A percentile compares a stretch with the other conserved stretches of the same genome.
phyloP scores from a whole-genome alignment of 768 basidiomycete genomes.

The Amylocystis lapponica region DNA sequence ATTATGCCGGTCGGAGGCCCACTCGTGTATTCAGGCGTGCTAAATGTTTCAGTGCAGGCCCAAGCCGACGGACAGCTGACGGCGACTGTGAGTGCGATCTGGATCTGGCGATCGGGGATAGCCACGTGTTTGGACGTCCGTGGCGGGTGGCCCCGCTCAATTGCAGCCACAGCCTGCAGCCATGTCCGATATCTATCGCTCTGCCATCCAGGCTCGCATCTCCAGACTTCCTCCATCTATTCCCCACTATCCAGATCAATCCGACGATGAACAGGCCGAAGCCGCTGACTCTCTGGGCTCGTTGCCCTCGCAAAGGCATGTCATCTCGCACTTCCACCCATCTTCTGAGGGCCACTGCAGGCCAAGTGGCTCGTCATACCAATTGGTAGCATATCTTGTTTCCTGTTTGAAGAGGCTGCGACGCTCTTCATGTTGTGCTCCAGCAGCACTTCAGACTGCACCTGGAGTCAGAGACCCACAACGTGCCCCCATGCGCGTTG shows the following conservation, averaged over 20 bases:
- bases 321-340: slow-evolving; percentile 57
- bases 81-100: too few relatives aligned
- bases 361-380: too few relatives aligned
- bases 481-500: too few relatives aligned
- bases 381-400: slow-evolving; percentile 43
- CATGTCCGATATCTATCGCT: slow-evolving; percentile 74
- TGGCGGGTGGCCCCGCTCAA: too few relatives aligned
- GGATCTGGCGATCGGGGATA: too few relatives aligned
- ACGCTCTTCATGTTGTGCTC: not conserved
- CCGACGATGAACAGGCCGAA: slow-evolving; percentile 49
- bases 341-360: too few relatives aligned
- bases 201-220: slow-evolving; percentile 69
- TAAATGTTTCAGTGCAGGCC: too few relatives aligned
- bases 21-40: too few relatives aligned
- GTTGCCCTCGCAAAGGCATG: slow-evolving; percentile 38
- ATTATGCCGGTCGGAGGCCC: too few relatives aligned
- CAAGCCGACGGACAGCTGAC: too few relatives aligned
- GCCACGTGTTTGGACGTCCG: too few relatives aligned
- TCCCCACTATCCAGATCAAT: slow-evolving; percentile 35
- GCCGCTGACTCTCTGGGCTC: slow-evolving; percentile 51
- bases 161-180: too few relatives aligned
- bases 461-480: not conserved
- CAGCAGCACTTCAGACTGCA: not conserved
- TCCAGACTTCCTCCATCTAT: slow-evolving; percentile 68
- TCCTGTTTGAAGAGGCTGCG: not conserved